Evolutionary conservation across 306 rosid species (phyloP).

Genomic region (Datisca glomerata): DNA sequence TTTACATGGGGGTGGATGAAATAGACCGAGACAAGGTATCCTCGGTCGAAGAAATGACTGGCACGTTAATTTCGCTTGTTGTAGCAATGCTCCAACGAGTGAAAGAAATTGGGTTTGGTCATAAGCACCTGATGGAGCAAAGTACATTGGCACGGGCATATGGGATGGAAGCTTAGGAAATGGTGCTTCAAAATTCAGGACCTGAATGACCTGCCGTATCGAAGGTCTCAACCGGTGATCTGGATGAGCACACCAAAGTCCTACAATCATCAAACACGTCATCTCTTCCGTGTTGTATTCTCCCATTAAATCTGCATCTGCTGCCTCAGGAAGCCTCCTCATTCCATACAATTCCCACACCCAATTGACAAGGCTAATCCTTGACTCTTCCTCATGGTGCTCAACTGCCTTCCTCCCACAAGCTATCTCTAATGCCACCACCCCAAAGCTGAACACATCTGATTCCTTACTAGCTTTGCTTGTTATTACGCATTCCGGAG

Average conservation of each 20-base stretch:
- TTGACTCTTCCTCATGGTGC: not conserved
- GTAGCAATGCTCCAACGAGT: not conserved
- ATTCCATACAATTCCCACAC: slow-evolving; percentile 8
- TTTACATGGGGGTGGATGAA: slow-evolving; percentile 4
- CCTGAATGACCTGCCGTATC: slow-evolving; percentile 4
- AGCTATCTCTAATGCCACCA: slow-evolving; percentile 8
- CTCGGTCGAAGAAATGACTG: not conserved
- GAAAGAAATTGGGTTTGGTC: slow-evolving; percentile 1
- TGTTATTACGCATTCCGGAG: slow-evolving; percentile 1
- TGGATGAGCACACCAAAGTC: too few relatives aligned
- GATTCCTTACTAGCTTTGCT: slow-evolving; percentile 1
- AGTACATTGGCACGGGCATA: slow-evolving; percentile 6
- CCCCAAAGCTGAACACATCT: too few relatives aligned
- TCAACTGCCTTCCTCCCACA: slow-evolving; percentile 6
- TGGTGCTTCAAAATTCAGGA: slow-evolving; percentile 16
- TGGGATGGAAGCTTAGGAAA: slow-evolving; percentile 10
- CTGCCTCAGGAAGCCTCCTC: not conserved
- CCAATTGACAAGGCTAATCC: slow-evolving; percentile 3
- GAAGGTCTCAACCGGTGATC: slow-evolving; percentile 1
- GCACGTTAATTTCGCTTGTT: not conserved
- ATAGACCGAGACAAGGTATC: slow-evolving; percentile 1
- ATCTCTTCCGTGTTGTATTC: slow-evolving; percentile 3
- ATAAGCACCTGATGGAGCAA: not conserved
- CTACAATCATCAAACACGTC: slow-evolving; percentile 5
- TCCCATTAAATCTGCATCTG: slow-evolving; percentile 2